phyloP scores from a whole-genome alignment of 495 filamentous ascomycete species.

The Penicillium malachiteum region DNA sequence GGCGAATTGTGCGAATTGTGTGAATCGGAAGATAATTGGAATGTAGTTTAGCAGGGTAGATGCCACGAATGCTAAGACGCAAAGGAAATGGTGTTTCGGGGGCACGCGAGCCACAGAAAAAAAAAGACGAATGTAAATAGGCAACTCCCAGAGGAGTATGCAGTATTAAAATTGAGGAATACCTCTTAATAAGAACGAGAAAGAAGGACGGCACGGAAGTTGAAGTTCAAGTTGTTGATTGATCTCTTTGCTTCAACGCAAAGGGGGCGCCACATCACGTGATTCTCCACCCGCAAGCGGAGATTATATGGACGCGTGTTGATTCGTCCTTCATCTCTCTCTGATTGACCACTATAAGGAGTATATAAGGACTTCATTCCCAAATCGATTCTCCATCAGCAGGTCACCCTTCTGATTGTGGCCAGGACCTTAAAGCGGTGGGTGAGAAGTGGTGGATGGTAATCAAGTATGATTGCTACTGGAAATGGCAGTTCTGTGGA shows the following conservation, averaged over 20 bases:
- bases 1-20: too few species aligned
- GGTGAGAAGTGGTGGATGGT: too few species aligned
- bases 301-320: not conserved
- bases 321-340: not conserved
- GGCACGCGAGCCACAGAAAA: not conserved
- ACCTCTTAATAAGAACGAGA: too few species aligned
- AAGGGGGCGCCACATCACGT: slow-evolving; percentile 2
- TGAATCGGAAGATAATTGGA: too few species aligned
- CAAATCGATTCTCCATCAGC: too few species aligned
- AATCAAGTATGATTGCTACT: too few species aligned
- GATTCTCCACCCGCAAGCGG: slow-evolving; percentile 1
- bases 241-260: not conserved
- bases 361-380: too few species aligned
- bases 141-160: not conserved
- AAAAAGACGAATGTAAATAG: not conserved
- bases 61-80: not conserved
- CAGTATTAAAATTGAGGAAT: not conserved
- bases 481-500: too few species aligned
- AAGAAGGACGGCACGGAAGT: not conserved
- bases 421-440: too few species aligned
- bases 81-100: not conserved
- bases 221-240: too few species aligned
- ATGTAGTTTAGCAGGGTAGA: not conserved
- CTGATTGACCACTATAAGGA: too few species aligned
- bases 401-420: too few species aligned